phyloP scores from a whole-genome alignment of 2,329 filamentous ascomycete genomes.

The Oidium heveae region DNA sequence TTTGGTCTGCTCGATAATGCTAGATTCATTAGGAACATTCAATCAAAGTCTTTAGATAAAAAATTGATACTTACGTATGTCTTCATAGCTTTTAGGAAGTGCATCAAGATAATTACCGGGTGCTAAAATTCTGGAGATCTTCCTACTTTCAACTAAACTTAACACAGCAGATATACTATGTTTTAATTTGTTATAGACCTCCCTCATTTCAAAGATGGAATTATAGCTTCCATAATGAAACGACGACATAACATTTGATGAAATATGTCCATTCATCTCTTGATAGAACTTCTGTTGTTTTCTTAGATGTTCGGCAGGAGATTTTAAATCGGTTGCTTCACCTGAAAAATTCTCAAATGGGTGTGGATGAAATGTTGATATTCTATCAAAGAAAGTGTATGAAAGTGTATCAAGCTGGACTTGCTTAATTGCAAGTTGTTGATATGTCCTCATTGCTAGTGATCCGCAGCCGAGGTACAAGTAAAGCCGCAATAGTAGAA shows the following conservation, averaged over 20 bases:
- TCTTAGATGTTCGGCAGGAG: conserved; percentile 9
- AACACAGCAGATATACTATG: conserved; percentile 8
- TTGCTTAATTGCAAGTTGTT: conserved; percentile 16
- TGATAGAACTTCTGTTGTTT: conserved; percentile 11
- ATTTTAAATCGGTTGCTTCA: conserved; percentile 3
- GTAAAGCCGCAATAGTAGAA: conserved; percentile 16
- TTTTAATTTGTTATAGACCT: conserved; percentile 10
- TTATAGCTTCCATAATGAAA: conserved; percentile 14
- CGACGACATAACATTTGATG: conserved; percentile 11
- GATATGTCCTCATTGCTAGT: conserved; percentile 15
- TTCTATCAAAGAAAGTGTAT: conserved; percentile 16
- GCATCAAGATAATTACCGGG: conserved; percentile 3
- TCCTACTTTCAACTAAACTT: conserved; percentile 11
- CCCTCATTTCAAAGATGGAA: conserved; percentile 12
- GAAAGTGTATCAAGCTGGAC: conserved; percentile 18
- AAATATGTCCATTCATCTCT: conserved; percentile 8
- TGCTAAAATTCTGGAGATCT: conserved; percentile 9
- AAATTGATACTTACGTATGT: conserved; percentile 9
- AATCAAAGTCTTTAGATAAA: not conserved
- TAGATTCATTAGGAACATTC: not conserved
- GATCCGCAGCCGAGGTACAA: conserved; percentile 15
- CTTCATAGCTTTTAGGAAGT: conserved; percentile 7
- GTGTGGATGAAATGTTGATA: conserved; percentile 17
- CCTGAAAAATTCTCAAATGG: conserved; percentile 7
- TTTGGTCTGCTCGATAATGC: not conserved